Base-by-base conservation (phyloP, 768 basidiomycete species). In the Boletus bicolor region DNA sequence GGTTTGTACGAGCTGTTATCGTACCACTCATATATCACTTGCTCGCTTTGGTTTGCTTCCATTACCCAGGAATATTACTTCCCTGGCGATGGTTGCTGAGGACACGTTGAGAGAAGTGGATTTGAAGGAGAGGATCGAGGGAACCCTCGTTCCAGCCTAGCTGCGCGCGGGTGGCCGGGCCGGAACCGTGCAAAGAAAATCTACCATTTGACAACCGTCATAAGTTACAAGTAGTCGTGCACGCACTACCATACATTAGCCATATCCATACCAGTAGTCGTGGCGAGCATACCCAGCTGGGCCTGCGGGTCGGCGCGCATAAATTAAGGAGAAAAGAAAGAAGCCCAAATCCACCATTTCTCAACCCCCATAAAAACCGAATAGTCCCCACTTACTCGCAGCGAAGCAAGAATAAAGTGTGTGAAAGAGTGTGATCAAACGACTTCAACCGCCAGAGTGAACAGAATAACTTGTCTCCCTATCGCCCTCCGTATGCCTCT, bases 161-260 rank as follows among this genome's bases (percentile, higher is more conserved):
- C 9, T 11, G 2, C 6, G 49, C 42, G 44, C n/a, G 47, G 50
- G 26, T 38, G 26, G 19, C 30, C 47, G 39, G 30, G 53, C 57
- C 28, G 32, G 41, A 24, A 38, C 30, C 19, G n/a, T 54, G 37
- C 53, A 52, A 53, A 17, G 19, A 54, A 45, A 48, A 44, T 56
- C 24, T 57, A 51, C 24, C 50, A 55, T 55, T 63, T 60, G 14
- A 19, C 26, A 54, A 10, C 10, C 51, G 36, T 66, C 26, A 52
- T 66, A 61, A 56, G 58, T 58, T 71, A 63, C 58, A 47, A 53
- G 49, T 61, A 59, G 50, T 43, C 38, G 46, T 51, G 56, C 39
- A 45, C 62, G 58, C 39, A 53, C 37, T 61, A 68, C 55, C 54
- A 67, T 69, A 69, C 64, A 69, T 66, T 63, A 68, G 54, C 41